These are phyloP conservation scores for Camelina hispida DNA, from an alignment of 345 rosid species.

Conservation along the genomic window DNA sequence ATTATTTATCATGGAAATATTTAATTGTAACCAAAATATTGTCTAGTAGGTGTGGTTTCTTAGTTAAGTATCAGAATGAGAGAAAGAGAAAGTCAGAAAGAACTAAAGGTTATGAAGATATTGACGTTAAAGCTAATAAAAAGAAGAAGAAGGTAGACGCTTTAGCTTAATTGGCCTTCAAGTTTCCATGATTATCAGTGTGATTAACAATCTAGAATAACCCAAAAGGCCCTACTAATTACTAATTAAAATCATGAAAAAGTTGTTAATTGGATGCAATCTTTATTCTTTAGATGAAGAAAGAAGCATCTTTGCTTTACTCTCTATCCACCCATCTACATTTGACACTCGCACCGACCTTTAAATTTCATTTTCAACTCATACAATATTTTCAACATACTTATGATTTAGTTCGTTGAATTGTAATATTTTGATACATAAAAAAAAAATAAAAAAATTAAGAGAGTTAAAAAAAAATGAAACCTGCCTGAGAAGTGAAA, in stretches of 20 bases:
- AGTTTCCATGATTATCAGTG: constrained; percentile 39
- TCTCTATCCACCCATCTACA: constrained; percentile 21
- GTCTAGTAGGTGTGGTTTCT: constrained; percentile 10
- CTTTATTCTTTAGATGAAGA: constrained; percentile 34
- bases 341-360: constrained; percentile 38
- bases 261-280: constrained; percentile 31
- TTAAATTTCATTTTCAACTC: constrained; percentile 21
- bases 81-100: neutral
- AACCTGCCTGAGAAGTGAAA: constrained; percentile 67
- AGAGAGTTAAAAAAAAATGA: neutral
- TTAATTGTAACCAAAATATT: neutral
- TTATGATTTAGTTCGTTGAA: constrained; percentile 31
- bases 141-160: neutral
- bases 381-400: constrained; percentile 18
- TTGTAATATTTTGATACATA: neutral
- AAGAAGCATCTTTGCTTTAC: constrained; percentile 44
- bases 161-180: constrained; percentile 42
- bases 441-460: neutral
- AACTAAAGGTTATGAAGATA: constrained; percentile 13
- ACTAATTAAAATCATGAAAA: constrained; percentile 16
- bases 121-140: neutral
- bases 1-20: neutral
- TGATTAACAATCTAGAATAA: constrained; percentile 43
- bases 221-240: constrained; percentile 42
- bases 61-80: neutral